Percentiles rank a stretch among this genome's conserved stretches.
phyloP scores from a whole-genome alignment of 768 basidiomycete species.

The Trametes cubensis region DNA sequence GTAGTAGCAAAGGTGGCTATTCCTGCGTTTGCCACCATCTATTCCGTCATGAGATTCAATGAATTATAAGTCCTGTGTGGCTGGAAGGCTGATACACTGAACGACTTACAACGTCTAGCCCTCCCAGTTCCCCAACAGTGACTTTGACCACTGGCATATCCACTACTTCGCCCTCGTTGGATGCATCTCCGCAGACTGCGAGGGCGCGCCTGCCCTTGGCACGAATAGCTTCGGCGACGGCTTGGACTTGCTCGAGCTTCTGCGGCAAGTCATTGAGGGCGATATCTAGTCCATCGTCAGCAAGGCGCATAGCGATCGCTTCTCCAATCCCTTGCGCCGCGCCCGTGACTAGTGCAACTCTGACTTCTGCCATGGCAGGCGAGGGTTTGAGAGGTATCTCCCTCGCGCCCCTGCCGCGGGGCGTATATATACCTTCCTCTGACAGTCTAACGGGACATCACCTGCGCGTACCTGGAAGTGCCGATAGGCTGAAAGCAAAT shows the following conservation, averaged over 20 bases:
- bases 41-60: conserved; percentile 6
- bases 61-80: too few relatives aligned
- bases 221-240: conserved; percentile 24
- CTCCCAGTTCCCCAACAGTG: conserved; percentile 37
- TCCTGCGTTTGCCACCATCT: conserved; percentile 37
- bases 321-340: conserved; percentile 34
- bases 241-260: conserved; percentile 18
- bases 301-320: conserved; percentile 32
- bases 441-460: too few relatives aligned
- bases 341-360: conserved; percentile 35
- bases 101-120: conserved; percentile 50
- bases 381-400: too few relatives aligned
- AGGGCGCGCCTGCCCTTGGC: conserved; percentile 30
- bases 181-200: conserved; percentile 44
- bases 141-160: conserved; percentile 41
- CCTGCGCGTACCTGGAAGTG: too few relatives aligned
- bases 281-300: conserved; percentile 32
- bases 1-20: conserved; percentile 20
- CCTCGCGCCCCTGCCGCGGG: too few relatives aligned
- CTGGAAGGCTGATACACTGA: neutral
- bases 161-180: conserved; percentile 44
- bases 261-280: conserved; percentile 26
- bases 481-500: too few relatives aligned
- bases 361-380: too few relatives aligned
- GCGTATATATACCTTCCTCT: too few relatives aligned